These are phyloP conservation scores for Cladosporium oxysporum DNA, from an alignment of 2,329 filamentous ascomycete species.

Conservation along the genomic window DNA sequence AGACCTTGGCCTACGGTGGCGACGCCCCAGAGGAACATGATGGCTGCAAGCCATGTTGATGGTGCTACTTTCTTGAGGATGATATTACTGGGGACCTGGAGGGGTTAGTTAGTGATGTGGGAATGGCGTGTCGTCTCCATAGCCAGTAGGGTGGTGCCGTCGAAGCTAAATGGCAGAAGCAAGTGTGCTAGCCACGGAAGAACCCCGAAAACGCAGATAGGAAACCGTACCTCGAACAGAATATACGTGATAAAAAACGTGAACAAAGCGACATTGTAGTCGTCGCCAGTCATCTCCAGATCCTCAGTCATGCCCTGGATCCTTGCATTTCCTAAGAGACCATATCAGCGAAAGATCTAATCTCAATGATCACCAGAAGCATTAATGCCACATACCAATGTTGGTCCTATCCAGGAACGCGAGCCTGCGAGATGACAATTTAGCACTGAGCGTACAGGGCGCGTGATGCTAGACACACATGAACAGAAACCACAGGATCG, in stretches of 20 bases:
- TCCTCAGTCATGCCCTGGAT: constrained; percentile 44
- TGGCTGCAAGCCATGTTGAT: constrained; percentile 39
- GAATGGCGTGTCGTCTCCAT: not conserved
- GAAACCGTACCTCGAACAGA: constrained; percentile 31
- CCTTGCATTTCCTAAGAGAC: constrained; percentile 39
- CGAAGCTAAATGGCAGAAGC: too few species aligned
- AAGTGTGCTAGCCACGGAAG: not conserved
- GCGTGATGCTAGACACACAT: constrained; percentile 24
- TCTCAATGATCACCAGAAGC: not conserved
- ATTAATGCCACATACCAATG: not conserved
- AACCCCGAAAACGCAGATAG: constrained; percentile 8
- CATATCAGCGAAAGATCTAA: not conserved
- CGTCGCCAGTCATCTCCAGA: constrained; percentile 39
- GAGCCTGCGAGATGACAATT: constrained; percentile 32
- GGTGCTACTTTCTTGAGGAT: constrained; percentile 35
- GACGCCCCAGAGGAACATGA: constrained; percentile 43
- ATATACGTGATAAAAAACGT: constrained; percentile 40
- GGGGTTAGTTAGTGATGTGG: not conserved
- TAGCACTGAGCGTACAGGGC: constrained; percentile 49
- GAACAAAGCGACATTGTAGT: constrained; percentile 43
- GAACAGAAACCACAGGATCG: constrained; percentile 47
- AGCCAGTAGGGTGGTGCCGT: not conserved
- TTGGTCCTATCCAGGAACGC: constrained; percentile 40
- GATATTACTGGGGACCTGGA: constrained; percentile 31
- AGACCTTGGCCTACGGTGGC: constrained; percentile 39